Percentiles rank a stretch among this genome's conserved stretches.
phyloP scores from a whole-genome alignment of 225 moss, liverwort and hornwort species.

The Pleurozium schreberi region DNA sequence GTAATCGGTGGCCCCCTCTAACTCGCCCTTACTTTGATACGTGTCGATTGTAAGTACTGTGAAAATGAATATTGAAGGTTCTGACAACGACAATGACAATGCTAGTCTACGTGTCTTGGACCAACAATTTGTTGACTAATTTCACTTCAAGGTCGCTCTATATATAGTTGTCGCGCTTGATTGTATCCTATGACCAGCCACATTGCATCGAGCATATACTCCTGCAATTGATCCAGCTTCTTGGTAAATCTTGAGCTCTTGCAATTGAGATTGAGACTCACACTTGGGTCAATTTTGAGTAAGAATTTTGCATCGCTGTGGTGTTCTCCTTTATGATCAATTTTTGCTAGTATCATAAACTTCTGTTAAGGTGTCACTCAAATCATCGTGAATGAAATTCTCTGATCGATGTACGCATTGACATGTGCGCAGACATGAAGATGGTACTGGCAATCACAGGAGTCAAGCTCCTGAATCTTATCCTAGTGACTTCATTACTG shows the following conservation, averaged over 20 bases:
- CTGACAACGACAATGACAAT: not conserved
- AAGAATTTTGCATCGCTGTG: not conserved
- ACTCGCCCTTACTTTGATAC: not conserved
- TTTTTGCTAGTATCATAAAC: not conserved
- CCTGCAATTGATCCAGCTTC: not conserved
- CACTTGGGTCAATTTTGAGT: not conserved
- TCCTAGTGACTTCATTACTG: not conserved
- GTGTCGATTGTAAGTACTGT: not conserved
- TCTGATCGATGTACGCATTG: not conserved
- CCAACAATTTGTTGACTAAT: not conserved
- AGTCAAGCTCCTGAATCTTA: not conserved
- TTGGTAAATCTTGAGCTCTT: not conserved
- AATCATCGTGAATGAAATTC: not conserved
- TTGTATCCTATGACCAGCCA: not conserved
- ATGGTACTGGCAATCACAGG: not conserved
- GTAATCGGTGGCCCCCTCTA: not conserved
- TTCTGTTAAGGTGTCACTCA: not conserved
- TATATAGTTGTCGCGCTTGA: not conserved
- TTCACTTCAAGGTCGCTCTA: not conserved
- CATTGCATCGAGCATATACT: not conserved
- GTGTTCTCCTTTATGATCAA: not conserved
- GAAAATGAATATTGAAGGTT: not conserved
- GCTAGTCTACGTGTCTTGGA: not conserved
- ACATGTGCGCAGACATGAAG: not conserved
- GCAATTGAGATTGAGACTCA: not conserved